phyloP scores from a whole-genome alignment of 306 rosid genomes.

The Ochetophila trinervis region DNA sequence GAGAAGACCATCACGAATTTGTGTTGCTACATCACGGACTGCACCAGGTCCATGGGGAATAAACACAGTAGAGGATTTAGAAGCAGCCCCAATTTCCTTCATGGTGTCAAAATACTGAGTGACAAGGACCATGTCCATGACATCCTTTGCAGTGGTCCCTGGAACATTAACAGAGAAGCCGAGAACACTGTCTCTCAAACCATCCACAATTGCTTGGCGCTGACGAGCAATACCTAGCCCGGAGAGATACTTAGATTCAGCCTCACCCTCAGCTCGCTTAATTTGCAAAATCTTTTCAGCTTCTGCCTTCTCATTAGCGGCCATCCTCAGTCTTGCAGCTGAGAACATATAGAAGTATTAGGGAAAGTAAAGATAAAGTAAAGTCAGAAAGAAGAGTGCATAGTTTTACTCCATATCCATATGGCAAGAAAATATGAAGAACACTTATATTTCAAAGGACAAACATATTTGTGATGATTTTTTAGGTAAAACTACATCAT shows the following conservation, averaged over 20 bases:
- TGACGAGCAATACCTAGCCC: slow-evolving; percentile 94
- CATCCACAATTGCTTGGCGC: slow-evolving; percentile 94
- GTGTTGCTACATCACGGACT: slow-evolving; percentile 81
- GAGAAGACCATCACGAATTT: slow-evolving; percentile 91
- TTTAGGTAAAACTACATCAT: too few species aligned
- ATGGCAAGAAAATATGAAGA: background rate
- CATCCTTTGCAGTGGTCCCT: slow-evolving; percentile 85
- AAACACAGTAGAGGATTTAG: slow-evolving; percentile 91
- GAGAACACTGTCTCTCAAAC: slow-evolving; percentile 85
- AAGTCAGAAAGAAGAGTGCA: slow-evolving; percentile 1
- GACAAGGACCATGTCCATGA: slow-evolving; percentile 97
- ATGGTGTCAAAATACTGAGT: slow-evolving; percentile 94
- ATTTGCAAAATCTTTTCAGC: slow-evolving; percentile 89
- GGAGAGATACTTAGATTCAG: slow-evolving; percentile 82
- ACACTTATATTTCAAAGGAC: too few species aligned
- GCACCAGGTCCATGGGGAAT: slow-evolving; percentile 97
- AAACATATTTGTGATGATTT: too few species aligned
- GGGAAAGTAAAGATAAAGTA: background rate
- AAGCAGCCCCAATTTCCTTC: slow-evolving; percentile 93
- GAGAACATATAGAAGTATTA: slow-evolving; percentile 22
- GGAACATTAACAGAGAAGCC: slow-evolving; percentile 91
- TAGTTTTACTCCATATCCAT: background rate
- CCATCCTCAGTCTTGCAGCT: slow-evolving; percentile 91
- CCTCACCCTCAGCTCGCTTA: slow-evolving; percentile 93
- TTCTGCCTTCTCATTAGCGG: slow-evolving; percentile 93